These are phyloP conservation scores for Hypoxylon sp. DNA, from an alignment of 2,329 filamentous ascomycete species.

Conservation along the genomic window DNA sequence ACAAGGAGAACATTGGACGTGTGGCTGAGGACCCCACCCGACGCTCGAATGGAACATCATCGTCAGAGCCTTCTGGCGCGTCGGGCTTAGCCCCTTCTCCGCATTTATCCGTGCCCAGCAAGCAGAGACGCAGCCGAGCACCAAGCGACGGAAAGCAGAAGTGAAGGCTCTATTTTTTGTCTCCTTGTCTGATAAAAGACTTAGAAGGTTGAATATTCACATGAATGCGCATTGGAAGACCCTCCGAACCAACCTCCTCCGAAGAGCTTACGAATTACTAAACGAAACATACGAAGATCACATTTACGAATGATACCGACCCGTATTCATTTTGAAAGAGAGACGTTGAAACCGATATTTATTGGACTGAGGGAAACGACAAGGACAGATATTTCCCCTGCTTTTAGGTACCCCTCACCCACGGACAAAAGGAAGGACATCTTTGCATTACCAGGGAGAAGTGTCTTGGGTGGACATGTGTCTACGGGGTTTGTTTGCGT, in stretches of 20 bases:
- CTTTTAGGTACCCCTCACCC: neutral
- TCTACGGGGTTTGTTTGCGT: constrained; percentile 12
- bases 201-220: neutral
- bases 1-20: constrained; percentile 50
- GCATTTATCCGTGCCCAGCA: constrained; percentile 33
- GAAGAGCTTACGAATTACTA: neutral
- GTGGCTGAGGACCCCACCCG: constrained; percentile 35
- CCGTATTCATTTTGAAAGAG: neutral
- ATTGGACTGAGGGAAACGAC: neutral
- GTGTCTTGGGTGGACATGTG: constrained; percentile 19
- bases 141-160: constrained; percentile 50
- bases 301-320: neutral
- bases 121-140: constrained; percentile 47
- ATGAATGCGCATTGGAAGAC: neutral
- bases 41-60: constrained; percentile 42
- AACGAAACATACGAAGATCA: neutral
- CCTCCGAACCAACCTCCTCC: neutral
- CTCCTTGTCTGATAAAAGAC: constrained; percentile 29
- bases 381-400: neutral
- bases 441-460: constrained; percentile 16
- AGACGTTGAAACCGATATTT: neutral
- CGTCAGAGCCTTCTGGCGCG: constrained; percentile 30
- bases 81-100: constrained; percentile 19
- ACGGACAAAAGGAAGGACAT: constrained; percentile 4
- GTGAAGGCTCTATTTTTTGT: constrained; percentile 45